Conservation (phyloP, 768 basidiomycete species). For the Kwoniella newhampshirensis region DNA sequence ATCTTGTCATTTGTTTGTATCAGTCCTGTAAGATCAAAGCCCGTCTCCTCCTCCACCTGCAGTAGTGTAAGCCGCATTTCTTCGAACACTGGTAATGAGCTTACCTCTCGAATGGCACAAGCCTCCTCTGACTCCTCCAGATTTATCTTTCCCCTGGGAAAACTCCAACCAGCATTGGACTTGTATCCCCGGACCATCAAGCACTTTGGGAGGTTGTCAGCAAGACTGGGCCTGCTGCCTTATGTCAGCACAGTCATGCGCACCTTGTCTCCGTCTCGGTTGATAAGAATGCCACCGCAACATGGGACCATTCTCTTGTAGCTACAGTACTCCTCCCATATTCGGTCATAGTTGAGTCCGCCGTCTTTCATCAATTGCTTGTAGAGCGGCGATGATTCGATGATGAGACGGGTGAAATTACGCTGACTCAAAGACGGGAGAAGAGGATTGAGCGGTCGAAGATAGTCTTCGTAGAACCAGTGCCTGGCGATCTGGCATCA, state of each 20-base stretch:
- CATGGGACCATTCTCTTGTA: constrained; percentile 97
- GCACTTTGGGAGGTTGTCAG: constrained; percentile 60
- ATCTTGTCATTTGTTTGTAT: constrained; percentile 63
- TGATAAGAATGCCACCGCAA: constrained; percentile 95
- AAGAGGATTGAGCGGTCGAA: constrained; percentile 82
- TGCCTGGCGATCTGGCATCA: constrained; percentile 61
- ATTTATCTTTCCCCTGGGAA: constrained; percentile 99
- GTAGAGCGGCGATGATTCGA: constrained; percentile 59
- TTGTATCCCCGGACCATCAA: constrained; percentile 99
- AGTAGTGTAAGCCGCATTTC: too few species aligned
- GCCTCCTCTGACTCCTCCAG: constrained; percentile 77
- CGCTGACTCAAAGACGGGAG: constrained; percentile 86
- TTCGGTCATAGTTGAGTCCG: constrained; percentile 37
- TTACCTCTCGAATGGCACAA: constrained; percentile 90
- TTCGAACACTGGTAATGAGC: constrained; percentile 28
- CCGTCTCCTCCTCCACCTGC: constrained; percentile 95
- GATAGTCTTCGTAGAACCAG: constrained; percentile 99
- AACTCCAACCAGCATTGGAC: constrained; percentile 95
- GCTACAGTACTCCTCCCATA: constrained; percentile 69
- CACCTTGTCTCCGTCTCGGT: constrained; percentile 89
- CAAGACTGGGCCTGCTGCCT: background rate
- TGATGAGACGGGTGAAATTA: constrained; percentile 88
- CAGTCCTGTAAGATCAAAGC: constrained; percentile 65
- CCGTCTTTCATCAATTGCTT: constrained; percentile 17
- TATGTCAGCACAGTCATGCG: too few species aligned